phyloP scores from a whole-genome alignment of 2,329 filamentous ascomycete species.

The Pseudocercospora vitis region DNA sequence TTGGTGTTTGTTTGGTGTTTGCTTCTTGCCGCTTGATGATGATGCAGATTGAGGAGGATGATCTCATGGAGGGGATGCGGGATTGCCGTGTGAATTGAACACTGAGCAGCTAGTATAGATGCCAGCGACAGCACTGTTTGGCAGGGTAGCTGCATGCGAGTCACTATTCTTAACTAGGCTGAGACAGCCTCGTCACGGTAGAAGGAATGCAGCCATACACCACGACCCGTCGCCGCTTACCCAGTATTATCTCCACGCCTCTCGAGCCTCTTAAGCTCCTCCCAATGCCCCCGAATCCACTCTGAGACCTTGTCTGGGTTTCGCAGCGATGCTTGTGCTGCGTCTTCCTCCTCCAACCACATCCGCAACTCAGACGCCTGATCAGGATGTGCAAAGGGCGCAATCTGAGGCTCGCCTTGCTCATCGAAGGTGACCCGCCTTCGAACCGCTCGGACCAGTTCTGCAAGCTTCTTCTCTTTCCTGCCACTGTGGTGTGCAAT shows the following conservation, averaged over 20 bases:
- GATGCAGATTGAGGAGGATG: no score
- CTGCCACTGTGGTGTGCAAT: conserved; percentile 21
- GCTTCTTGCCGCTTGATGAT: no score
- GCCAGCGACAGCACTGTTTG: no score
- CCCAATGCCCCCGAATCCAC: conserved; percentile 33
- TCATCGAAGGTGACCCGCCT: conserved; percentile 27
- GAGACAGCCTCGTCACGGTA: no score
- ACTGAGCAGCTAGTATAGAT: no score
- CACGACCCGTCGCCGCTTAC: no score
- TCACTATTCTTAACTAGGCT: no score
- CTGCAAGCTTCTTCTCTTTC: conserved; percentile 27
- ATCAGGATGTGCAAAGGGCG: conserved; percentile 22
- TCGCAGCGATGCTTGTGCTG: conserved; percentile 4
- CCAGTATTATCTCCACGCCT: conserved; percentile 9
- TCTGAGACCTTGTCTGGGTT: conserved; percentile 17
- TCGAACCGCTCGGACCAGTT: conserved; percentile 34
- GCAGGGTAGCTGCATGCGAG: no score
- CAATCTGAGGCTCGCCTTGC: conserved; percentile 17
- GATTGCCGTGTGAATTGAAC: no score
- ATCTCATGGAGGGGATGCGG: no score
- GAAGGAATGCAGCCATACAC: no score
- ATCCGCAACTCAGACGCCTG: conserved; percentile 27
- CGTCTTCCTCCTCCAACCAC: conserved; percentile 19
- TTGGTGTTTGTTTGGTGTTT: no score
- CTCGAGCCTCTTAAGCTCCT: conserved; percentile 29